A percentile compares a stretch with the other conserved stretches of the same genome.
phyloP scores from a whole-genome alignment of 352 stramenopile genomes.

The Phytopythium ostracodes region DNA sequence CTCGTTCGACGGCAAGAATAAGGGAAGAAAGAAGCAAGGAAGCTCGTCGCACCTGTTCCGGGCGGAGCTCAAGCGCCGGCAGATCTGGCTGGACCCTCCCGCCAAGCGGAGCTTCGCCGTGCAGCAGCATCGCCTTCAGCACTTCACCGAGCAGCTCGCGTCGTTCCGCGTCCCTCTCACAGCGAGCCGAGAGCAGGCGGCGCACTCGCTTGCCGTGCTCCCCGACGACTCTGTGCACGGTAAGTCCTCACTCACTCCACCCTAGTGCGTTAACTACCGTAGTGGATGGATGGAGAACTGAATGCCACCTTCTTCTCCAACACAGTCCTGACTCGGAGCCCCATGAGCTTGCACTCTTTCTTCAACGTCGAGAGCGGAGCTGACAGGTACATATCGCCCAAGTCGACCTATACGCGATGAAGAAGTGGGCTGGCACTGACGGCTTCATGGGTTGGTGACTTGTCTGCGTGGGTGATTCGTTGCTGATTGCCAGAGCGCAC shows the following conservation, averaged over 20 bases:
- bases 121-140: conserved; percentile 48
- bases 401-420: neutral
- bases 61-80: conserved; percentile 28
- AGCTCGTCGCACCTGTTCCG: conserved; percentile 18
- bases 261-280: neutral
- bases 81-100: conserved; percentile 64
- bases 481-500: conserved; percentile 31
- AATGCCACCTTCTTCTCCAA: neutral
- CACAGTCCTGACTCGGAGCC: conserved; percentile 46
- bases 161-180: conserved; percentile 64
- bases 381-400: conserved; percentile 20
- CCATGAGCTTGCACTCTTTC: conserved; percentile 62
- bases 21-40: conserved; percentile 13
- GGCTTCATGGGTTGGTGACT: neutral
- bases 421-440: neutral
- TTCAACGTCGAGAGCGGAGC: conserved; percentile 33
- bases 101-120: conserved; percentile 49
- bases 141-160: conserved; percentile 62
- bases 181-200: conserved; percentile 46
- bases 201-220: conserved; percentile 48
- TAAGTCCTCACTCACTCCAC: conserved; percentile 9
- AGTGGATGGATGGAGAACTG: neutral
- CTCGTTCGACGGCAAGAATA: conserved; percentile 12
- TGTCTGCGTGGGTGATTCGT: too few species aligned
- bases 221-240: conserved; percentile 62